phyloP scores from a whole-genome alignment of 139 green algal species.

The Chlorella sp. region DNA sequence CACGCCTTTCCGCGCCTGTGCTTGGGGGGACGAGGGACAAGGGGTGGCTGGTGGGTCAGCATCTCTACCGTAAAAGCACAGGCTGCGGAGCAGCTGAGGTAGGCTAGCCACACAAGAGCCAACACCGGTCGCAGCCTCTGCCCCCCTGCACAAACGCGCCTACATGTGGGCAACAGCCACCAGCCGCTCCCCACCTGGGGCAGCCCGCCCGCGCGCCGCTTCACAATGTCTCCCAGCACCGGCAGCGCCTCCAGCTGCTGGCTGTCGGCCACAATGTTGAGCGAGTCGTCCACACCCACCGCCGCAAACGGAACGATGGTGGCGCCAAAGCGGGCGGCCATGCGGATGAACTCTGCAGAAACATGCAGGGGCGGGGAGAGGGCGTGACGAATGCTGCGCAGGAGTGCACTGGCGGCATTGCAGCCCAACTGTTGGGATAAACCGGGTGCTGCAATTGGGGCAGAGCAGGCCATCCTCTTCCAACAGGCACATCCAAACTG shows the following conservation, averaged over 20 bases:
- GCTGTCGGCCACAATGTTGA: constrained; percentile 67
- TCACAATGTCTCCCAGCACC: constrained; percentile 64
- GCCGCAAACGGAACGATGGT: constrained; percentile 95
- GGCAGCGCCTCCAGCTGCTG: constrained; percentile 66
- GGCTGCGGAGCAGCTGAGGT: no score
- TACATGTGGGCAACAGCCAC: not conserved
- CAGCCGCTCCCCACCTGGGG: constrained; percentile 34
- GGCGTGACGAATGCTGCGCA: no score
- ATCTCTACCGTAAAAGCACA: no score
- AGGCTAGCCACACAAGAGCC: no score
- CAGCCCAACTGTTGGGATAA: no score
- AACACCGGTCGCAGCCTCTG: no score
- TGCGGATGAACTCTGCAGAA: constrained; percentile 88
- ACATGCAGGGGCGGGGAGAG: not conserved
- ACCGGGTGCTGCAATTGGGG: no score
- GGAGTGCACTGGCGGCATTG: no score
- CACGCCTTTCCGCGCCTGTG: constrained; percentile 52
- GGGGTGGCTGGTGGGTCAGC: not conserved
- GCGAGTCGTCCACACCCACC: constrained; percentile 81
- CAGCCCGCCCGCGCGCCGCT: constrained; percentile 12
- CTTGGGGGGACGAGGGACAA: not conserved
- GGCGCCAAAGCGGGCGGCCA: constrained; percentile 86
- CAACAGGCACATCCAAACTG: no score
- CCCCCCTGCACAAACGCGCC: no score
- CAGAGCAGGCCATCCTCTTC: no score